These are phyloP conservation scores for Rhizopogon vulgaris DNA, from an alignment of 768 basidiomycete species.

Conservation along the genomic window DNA sequence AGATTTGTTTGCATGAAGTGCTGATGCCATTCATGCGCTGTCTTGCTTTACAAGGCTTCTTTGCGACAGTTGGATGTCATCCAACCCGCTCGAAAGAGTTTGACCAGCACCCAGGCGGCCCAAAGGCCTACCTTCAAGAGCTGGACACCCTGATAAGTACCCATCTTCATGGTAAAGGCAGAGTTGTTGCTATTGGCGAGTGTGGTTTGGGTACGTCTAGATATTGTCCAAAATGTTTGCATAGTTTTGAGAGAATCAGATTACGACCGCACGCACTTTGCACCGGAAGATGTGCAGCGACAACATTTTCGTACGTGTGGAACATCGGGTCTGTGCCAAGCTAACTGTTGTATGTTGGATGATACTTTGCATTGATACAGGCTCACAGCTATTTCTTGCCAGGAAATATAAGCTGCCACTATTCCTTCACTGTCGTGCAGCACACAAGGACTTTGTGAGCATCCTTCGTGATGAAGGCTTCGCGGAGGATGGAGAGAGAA, in stretches of 20 bases:
- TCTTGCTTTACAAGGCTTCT: conserved; percentile 39
- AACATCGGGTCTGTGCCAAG: not conserved
- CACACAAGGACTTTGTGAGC: conserved; percentile 60
- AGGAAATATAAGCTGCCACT: conserved; percentile 69
- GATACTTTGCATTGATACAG: conserved; percentile 17
- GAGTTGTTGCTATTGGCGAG: conserved; percentile 72
- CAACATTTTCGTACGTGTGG: conserved; percentile 51
- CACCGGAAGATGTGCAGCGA: conserved; percentile 52
- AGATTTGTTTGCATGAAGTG: not conserved
- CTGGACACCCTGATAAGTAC: conserved; percentile 48
- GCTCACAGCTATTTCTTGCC: conserved; percentile 55
- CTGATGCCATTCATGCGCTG: not conserved
- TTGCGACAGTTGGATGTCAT: conserved; percentile 75
- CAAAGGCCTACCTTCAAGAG: conserved; percentile 52
- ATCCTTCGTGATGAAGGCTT: conserved; percentile 66
- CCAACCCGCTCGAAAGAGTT: conserved; percentile 73
- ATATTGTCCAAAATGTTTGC: not conserved
- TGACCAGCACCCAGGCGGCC: conserved; percentile 47
- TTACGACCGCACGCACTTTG: conserved; percentile 70
- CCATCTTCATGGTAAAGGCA: conserved; percentile 45
- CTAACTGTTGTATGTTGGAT: not conserved
- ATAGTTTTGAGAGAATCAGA: conserved; percentile 33
- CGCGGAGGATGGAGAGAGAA: conserved; percentile 46
- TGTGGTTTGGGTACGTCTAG: conserved; percentile 59
- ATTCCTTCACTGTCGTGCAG: conserved; percentile 78